phyloP scores from a whole-genome alignment of 225 moss, liverwort and hornwort species.

The Polytrichum commune region DNA sequence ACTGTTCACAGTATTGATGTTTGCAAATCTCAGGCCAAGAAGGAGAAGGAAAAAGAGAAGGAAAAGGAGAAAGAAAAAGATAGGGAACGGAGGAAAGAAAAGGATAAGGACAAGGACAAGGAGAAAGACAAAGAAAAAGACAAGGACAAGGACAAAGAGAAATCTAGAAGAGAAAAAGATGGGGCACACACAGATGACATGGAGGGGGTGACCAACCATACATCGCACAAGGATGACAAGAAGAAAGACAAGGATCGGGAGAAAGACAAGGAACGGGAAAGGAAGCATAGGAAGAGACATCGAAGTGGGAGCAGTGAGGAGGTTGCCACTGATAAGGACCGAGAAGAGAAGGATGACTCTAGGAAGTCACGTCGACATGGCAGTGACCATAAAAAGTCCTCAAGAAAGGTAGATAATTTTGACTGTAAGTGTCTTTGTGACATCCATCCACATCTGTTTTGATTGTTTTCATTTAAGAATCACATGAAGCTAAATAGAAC shows the following conservation, averaged over 20 bases:
- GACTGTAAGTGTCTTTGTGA: conserved; percentile 66
- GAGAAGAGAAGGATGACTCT: conserved; percentile 90
- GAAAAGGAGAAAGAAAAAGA: conserved; percentile 43
- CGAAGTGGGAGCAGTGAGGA: conserved; percentile 96
- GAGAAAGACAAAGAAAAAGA: conserved; percentile 23
- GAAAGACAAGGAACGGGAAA: conserved; percentile 89
- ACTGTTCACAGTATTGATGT: background rate
- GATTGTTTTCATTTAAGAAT: background rate
- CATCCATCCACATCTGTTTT: conserved; percentile 60
- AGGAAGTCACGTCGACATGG: conserved; percentile 94
- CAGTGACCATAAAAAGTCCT: conserved; percentile 89
- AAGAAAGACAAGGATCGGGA: conserved; percentile 95
- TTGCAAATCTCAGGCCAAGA: conserved; percentile 37
- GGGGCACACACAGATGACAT: conserved; percentile 40
- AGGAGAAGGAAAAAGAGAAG: conserved; percentile 48
- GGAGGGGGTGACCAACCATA: conserved; percentile 65
- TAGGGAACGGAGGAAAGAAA: conserved; percentile 27
- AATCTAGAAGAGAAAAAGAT: conserved; percentile 68
- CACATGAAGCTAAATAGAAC: background rate
- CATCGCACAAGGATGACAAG: conserved; percentile 83
- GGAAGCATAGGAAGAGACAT: conserved; percentile 94
- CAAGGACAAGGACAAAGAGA: conserved; percentile 45
- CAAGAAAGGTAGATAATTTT: conserved; percentile 97
- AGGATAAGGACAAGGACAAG: conserved; percentile 20
- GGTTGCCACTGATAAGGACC: conserved; percentile 70